Percentiles rank a stretch among this genome's conserved stretches.
Conservation (phyloP, 2,329 filamentous ascomycete species). For the Karstenula rhodostoma region DNA sequence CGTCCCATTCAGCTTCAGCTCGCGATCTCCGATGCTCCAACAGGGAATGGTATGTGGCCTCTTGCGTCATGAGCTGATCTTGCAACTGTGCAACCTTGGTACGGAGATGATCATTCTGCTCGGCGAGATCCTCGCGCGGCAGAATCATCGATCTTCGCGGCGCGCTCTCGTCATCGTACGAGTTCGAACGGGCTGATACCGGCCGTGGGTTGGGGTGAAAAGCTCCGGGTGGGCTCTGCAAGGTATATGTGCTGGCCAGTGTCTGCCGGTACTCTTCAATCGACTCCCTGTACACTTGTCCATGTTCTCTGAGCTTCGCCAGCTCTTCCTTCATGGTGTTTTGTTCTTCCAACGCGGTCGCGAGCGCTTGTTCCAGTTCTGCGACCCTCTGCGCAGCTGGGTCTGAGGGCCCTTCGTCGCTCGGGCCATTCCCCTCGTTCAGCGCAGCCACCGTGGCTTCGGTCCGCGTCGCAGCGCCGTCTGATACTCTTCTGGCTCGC, state of each 20-base stretch:
- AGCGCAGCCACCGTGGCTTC: background rate
- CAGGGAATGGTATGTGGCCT: conserved; percentile 22
- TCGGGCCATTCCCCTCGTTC: conserved; percentile 8
- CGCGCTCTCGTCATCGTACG: conserved; percentile 16
- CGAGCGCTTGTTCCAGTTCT: conserved; percentile 41
- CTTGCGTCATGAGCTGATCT: conserved; percentile 32
- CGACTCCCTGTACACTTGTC: conserved; percentile 27
- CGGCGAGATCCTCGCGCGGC: conserved; percentile 26
- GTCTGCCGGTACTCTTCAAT: conserved; percentile 32
- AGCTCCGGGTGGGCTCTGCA: conserved; percentile 12
- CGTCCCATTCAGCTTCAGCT: conserved; percentile 34
- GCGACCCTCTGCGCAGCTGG: conserved; percentile 26
- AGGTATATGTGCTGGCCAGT: conserved; percentile 18
- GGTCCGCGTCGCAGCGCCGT: background rate
- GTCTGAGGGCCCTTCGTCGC: conserved; percentile 16
- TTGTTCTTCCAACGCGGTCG: conserved; percentile 32
- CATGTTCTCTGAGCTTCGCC: conserved; percentile 30
- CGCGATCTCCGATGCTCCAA: conserved; percentile 15
- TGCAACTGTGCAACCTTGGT: conserved; percentile 35
- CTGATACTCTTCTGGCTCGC: conserved; percentile 10
- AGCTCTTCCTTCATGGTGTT: conserved; percentile 35
- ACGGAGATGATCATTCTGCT: conserved; percentile 36
- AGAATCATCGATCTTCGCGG: conserved; percentile 14
- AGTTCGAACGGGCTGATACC: conserved; percentile 12
- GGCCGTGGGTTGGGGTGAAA: conserved; percentile 16